These are phyloP conservation scores for Seminavis robusta DNA, from an alignment of 108 stramenopile species.

Conservation along the genomic window DNA sequence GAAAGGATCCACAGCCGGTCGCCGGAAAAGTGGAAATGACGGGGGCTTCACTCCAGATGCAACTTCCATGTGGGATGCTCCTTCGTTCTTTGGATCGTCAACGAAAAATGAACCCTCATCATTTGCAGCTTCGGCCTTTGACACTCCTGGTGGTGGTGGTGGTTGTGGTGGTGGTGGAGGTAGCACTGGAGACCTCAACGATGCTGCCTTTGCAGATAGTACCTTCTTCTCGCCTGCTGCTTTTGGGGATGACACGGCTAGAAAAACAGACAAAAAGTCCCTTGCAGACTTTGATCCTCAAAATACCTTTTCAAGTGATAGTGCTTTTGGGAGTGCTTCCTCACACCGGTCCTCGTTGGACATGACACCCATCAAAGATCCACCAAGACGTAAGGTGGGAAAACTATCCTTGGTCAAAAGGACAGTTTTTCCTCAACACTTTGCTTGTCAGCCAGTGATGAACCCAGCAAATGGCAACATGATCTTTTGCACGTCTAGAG, in stretches of 20 bases:
- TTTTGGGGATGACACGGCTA: background rate
- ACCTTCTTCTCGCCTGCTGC: background rate
- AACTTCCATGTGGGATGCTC: too few relatives aligned
- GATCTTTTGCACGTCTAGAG: slow-evolving; percentile 39
- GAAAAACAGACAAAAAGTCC: background rate
- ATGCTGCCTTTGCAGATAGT: slow-evolving; percentile 1
- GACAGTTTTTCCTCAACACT: slow-evolving; percentile 8
- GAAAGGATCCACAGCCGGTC: too few relatives aligned
- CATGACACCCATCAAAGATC: slow-evolving; percentile 27
- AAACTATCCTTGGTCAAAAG: slow-evolving; percentile 1
- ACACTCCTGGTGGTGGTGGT: background rate
- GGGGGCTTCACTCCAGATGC: too few relatives aligned
- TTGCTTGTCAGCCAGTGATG: slow-evolving; percentile 23
- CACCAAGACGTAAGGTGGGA: slow-evolving; percentile 15
- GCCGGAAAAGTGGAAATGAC: too few relatives aligned
- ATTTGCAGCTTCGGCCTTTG: background rate
- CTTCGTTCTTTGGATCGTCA: too few relatives aligned
- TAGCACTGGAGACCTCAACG: background rate
- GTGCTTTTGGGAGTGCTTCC: background rate
- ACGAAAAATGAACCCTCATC: too few relatives aligned
- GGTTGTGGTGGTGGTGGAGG: background rate
- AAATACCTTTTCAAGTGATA: background rate
- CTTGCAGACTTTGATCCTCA: slow-evolving; percentile 1
- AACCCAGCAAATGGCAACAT: slow-evolving; percentile 78
- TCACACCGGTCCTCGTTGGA: slow-evolving; percentile 10